Conservation (phyloP, 2,329 filamentous ascomycete genomes). For the Alternaria conjuncta region DNA sequence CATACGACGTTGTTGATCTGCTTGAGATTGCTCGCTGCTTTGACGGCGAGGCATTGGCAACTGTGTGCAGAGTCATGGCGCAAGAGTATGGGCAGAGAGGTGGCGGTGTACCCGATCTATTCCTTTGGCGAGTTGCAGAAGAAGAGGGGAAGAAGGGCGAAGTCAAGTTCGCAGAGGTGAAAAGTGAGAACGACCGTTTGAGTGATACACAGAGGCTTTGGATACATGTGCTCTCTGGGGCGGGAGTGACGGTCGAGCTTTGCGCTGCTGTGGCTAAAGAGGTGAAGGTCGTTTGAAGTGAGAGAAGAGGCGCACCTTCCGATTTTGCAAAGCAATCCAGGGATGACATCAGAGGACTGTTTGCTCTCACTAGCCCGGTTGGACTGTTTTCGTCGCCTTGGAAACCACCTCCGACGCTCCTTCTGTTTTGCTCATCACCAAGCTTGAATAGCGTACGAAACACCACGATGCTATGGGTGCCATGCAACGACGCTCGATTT, state of each 20-base stretch:
- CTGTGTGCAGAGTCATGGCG: conserved; percentile 90
- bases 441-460: neutral
- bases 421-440: neutral
- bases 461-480: too few species aligned
- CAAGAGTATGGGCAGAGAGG: conserved; percentile 91
- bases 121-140: conserved; percentile 73
- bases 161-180: conserved; percentile 72
- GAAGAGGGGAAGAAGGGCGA: conserved; percentile 54
- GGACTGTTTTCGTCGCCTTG: neutral
- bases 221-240: conserved; percentile 90
- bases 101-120: conserved; percentile 88
- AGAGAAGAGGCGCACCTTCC: neutral
- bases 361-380: neutral
- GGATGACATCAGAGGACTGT: neutral
- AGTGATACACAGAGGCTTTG: conserved; percentile 96
- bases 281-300: conserved; percentile 44
- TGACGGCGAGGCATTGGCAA: conserved; percentile 77
- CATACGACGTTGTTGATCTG: conserved; percentile 79
- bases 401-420: neutral
- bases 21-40: conserved; percentile 81
- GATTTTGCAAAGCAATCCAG: neutral
- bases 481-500: neutral
- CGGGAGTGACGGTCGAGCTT: conserved; percentile 84
- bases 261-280: conserved; percentile 69
- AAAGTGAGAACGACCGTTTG: conserved; percentile 79